Evolutionary conservation across 1,139 yeast genomes (phyloP).

Genomic region (Protomyces pachydermus): DNA sequence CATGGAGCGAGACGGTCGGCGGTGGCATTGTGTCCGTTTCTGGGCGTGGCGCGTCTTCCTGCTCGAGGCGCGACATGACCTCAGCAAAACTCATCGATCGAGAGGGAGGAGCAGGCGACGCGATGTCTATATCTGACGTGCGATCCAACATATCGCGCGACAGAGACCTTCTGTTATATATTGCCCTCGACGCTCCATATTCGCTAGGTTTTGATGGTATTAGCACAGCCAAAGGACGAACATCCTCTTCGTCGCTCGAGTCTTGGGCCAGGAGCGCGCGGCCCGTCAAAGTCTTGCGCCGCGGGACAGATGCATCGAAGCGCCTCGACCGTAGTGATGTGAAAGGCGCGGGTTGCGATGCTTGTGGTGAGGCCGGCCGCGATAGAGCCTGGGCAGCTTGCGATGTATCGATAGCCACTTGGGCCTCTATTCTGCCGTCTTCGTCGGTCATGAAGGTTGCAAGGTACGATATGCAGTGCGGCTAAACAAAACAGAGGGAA

Average conservation of each 20-base stretch:
- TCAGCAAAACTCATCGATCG: not conserved
- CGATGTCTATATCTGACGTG: not conserved
- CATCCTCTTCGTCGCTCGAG: not conserved
- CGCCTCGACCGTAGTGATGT: not conserved
- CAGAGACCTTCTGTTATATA: no score
- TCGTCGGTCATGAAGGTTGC: no score
- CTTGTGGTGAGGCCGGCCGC: not conserved
- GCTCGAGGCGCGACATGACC: not conserved
- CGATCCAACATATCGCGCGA: no score
- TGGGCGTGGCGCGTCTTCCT: not conserved
- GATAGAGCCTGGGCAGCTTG: no score
- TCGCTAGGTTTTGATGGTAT: no score
- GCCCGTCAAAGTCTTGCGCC: not conserved
- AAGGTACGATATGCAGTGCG: no score
- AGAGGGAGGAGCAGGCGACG: not conserved
- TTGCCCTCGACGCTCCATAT: no score
- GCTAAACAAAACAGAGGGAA: no score
- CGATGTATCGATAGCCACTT: no score
- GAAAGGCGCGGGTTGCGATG: not conserved
- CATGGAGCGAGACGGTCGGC: not conserved
- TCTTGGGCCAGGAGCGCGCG: not conserved
- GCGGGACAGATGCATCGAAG: not conserved
- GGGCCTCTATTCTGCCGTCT: no score
- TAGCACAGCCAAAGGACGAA: no score
- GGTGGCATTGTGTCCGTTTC: not conserved